Percentiles rank a stretch among this genome's conserved stretches.
Conservation (phyloP, 2,329 filamentous ascomycete species). For the Aspergillus sp. region DNA sequence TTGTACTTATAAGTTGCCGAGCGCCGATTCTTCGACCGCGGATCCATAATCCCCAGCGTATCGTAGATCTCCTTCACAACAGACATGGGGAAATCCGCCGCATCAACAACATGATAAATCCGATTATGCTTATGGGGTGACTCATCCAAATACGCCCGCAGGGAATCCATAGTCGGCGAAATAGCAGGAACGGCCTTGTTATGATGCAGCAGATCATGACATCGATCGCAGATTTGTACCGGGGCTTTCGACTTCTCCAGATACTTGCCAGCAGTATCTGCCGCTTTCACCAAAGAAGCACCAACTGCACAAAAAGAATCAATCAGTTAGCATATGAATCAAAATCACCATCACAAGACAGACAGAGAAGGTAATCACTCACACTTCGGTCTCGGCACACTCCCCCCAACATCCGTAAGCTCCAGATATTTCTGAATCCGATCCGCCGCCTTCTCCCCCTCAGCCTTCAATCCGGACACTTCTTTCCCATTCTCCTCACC, state of each 20-base stretch:
- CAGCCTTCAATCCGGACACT: not conserved
- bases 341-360: not conserved
- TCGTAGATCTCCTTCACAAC: slow-evolving; percentile 74
- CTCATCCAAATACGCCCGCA: slow-evolving; percentile 81
- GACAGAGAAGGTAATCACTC: slow-evolving; percentile 1
- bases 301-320: slow-evolving; percentile 14
- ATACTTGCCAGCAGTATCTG: slow-evolving; percentile 22
- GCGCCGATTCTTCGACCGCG: slow-evolving; percentile 79
- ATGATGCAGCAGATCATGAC: slow-evolving; percentile 79
- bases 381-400: slow-evolving; percentile 15
- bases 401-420: not conserved
- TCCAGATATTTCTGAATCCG: slow-evolving; percentile 14
- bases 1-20: slow-evolving; percentile 67
- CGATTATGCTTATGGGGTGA: slow-evolving; percentile 90
- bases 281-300: slow-evolving; percentile 24
- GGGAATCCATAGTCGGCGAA: slow-evolving; percentile 77
- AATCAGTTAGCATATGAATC: slow-evolving; percentile 5
- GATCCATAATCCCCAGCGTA: slow-evolving; percentile 68
- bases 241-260: slow-evolving; percentile 23
- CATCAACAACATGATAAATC: slow-evolving; percentile 92
- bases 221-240: slow-evolving; percentile 72
- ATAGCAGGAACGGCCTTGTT: slow-evolving; percentile 69
- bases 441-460: slow-evolving; percentile 11
- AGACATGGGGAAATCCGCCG: slow-evolving; percentile 95
- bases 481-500: slow-evolving; percentile 20